phyloP scores from a whole-genome alignment of 2,329 filamentous ascomycete genomes.

The Aspergillus pseudoterreus region DNA sequence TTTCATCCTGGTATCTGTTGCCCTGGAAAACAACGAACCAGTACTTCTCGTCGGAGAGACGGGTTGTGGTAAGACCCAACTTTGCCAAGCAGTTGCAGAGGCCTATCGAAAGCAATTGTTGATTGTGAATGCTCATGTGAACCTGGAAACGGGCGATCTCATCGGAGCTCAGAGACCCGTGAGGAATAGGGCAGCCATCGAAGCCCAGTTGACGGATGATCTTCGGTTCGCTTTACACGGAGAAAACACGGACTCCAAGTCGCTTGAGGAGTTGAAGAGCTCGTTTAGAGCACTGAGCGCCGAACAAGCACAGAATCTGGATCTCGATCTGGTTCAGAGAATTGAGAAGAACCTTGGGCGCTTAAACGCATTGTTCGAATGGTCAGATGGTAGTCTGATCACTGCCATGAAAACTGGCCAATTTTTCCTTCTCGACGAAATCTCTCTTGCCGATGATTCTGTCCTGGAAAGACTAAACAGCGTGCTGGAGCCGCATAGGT shows the following conservation, averaged over 20 bases:
- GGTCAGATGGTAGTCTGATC: constrained; percentile 90
- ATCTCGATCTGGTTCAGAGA: constrained; percentile 44
- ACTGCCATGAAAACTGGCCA: constrained; percentile 87
- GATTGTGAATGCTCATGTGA: constrained; percentile 96
- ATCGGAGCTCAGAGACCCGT: constrained; percentile 93
- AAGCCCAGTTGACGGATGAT: constrained; percentile 62
- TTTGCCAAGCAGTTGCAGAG: constrained; percentile 87
- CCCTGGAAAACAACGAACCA: constrained; percentile 85
- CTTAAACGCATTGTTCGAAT: constrained; percentile 87
- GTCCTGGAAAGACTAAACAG: constrained; percentile 95
- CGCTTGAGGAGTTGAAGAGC: constrained; percentile 55
- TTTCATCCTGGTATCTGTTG: constrained; percentile 83
- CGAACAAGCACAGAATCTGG: constrained; percentile 45
- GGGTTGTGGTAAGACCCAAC: constrained; percentile 95
- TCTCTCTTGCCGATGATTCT: constrained; percentile 95
- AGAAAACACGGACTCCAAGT: constrained; percentile 28
- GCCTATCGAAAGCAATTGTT: constrained; percentile 71
- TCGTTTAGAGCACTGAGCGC: constrained; percentile 55
- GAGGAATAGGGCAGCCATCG: constrained; percentile 73
- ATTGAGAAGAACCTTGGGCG: constrained; percentile 54
- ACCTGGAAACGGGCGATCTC: constrained; percentile 93
- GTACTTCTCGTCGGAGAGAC: constrained; percentile 94
- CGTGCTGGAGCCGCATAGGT: constrained; percentile 83
- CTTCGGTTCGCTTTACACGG: constrained; percentile 48
- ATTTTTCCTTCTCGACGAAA: constrained; percentile 94